A percentile compares a stretch with the other conserved stretches of the same genome.
These are phyloP conservation scores for Parathielavia hyrcaniae DNA, from an alignment of 495 filamentous ascomycete species.

Conservation along the genomic window DNA sequence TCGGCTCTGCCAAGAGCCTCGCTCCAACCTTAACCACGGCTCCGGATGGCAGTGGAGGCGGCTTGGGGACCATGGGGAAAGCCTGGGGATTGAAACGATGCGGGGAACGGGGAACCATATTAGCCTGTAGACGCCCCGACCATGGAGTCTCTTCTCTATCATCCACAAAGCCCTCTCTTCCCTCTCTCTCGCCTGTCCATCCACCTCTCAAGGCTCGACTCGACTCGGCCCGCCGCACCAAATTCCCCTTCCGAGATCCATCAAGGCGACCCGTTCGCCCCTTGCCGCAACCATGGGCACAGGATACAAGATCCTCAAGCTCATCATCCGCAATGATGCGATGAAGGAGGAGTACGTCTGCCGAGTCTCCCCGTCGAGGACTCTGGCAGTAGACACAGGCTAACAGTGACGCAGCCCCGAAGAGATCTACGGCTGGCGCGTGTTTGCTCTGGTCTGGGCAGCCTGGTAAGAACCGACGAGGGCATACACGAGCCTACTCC, in stretches of 20 bases:
- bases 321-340: constrained; percentile 67
- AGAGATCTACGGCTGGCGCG: constrained; percentile 72
- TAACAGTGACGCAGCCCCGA: constrained; percentile 36
- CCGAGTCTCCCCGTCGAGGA: background rate
- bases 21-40: background rate
- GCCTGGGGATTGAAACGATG: background rate
- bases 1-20: background rate
- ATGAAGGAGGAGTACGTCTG: constrained; percentile 52
- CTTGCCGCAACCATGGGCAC: constrained; percentile 13
- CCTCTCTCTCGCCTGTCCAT: background rate
- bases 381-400: background rate
- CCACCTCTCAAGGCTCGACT: background rate
- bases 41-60: background rate
- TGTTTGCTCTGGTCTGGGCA: constrained; percentile 60
- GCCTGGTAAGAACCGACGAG: background rate
- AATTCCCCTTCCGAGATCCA: background rate
- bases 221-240: background rate
- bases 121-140: background rate
- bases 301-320: constrained; percentile 42
- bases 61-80: too few species aligned
- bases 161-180: background rate
- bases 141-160: background rate
- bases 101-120: background rate
- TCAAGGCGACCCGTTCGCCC: background rate
- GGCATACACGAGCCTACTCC: background rate